Evolutionary conservation across 805 yeast species (phyloP), one percentile per base, ranked within the genome.

Genomic region (Wickerhamomyces bisporus): DNA sequence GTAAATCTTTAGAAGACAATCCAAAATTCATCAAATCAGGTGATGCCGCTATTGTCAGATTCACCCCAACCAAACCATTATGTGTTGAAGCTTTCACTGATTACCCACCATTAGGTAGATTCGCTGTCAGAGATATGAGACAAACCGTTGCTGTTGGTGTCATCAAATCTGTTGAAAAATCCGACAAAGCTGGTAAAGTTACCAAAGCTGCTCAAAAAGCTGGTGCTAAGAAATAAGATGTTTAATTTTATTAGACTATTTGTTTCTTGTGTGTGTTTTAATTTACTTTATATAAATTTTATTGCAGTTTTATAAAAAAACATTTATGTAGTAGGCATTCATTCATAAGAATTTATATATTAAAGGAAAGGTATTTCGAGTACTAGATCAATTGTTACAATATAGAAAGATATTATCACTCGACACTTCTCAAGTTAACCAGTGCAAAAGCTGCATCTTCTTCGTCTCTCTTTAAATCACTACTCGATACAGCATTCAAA

Each of bases 141-240:
- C 96, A 88, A 77, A 89, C 97, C 62, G 97, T 89, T 64, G 97
- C 97, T 69, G 97, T 89, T 70, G 96, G 96, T 89, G 97, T 89
- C 69, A 85, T 88, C 91, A 88, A 88, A 83, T 71, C 87, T 52
- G 95, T 87, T 61, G 94, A 77, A 64, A 87, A 87, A 84, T 65
- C 85, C 56, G 82, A 79, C 73, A 73, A 71, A 64, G 86, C 87
- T 64, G 89, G 87, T 74, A 86, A 86, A 88, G 93, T 86, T 62
- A 86, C 95, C 88, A 86, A 86, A 87, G 86, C 95, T 70, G 96
- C 95, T 70, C 47, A 39, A 40, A 57, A 57, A 47, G 58, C 58
- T 43, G 44, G 50, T 36, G n/a, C n/a, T n/a, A 53, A 51, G 47
- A 53, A 53, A 52, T 53, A 53, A 47, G 39, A 27, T 34, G 33